phyloP scores from a whole-genome alignment of 306 rosid genomes.

The Neltuma alba region DNA sequence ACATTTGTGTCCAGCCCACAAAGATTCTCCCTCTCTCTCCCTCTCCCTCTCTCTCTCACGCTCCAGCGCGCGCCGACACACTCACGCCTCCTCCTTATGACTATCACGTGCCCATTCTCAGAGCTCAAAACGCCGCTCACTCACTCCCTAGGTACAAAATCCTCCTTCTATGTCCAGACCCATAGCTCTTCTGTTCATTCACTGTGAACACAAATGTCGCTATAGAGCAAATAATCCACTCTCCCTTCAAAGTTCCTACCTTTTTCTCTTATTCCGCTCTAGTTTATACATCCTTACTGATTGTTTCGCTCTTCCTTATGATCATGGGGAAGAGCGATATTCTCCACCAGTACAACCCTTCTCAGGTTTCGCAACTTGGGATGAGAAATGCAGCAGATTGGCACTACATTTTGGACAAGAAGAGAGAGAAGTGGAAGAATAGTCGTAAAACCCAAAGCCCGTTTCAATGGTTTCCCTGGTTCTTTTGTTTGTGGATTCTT shows the following conservation, averaged over 20 bases:
- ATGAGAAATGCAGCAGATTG: not conserved
- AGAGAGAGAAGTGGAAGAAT: conserved; percentile 5
- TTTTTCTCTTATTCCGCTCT: not conserved
- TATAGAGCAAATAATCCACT: not conserved
- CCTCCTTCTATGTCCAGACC: not conserved
- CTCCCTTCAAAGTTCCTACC: not conserved
- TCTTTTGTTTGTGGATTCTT: not conserved
- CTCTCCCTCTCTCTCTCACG: conserved; percentile 5
- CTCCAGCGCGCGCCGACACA: conserved; percentile 3
- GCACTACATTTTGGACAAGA: not conserved
- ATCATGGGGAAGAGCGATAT: not conserved
- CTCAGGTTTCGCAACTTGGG: no score
- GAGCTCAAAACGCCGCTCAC: not conserved
- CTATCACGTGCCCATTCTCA: conserved; percentile 3
- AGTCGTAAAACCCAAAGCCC: not conserved
- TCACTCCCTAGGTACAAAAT: not conserved
- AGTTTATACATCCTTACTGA: not conserved
- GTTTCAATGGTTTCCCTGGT: not conserved
- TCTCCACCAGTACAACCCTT: no score
- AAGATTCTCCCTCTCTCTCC: not conserved
- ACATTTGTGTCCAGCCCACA: not conserved
- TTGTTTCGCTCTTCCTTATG: not conserved
- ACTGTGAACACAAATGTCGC: not conserved
- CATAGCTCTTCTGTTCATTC: not conserved
- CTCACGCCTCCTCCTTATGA: not conserved